These are phyloP conservation scores for Xylariaceae sp. DNA, from an alignment of 2,329 filamentous ascomycete species.

Conservation along the genomic window DNA sequence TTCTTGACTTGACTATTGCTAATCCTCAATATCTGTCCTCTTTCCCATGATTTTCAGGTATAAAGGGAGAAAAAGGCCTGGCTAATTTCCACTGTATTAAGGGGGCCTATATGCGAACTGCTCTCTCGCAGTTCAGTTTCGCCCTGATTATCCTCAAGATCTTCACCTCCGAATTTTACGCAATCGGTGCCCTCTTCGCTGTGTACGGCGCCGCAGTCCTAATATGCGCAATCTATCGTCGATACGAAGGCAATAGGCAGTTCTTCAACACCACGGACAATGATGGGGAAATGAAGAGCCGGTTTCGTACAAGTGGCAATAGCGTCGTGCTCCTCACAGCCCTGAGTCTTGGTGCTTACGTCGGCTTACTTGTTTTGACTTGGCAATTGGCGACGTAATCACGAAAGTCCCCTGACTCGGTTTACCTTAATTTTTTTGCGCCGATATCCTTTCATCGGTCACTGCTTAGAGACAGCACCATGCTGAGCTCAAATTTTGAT, in stretches of 20 bases:
- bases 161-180: slow-evolving; percentile 95
- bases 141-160: slow-evolving; percentile 93
- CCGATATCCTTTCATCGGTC: too few relatives aligned
- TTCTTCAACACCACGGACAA: slow-evolving; percentile 69
- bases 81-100: slow-evolving; percentile 35
- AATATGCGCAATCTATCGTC: slow-evolving; percentile 77
- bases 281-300: slow-evolving; percentile 45
- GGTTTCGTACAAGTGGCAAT: slow-evolving; percentile 63
- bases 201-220: slow-evolving; percentile 85
- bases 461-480: too few relatives aligned
- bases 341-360: slow-evolving; percentile 57
- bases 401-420: too few relatives aligned
- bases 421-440: too few relatives aligned
- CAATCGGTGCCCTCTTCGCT: slow-evolving; percentile 93
- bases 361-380: slow-evolving; percentile 55
- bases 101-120: slow-evolving; percentile 93
- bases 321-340: slow-evolving; percentile 57
- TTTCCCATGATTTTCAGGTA: too few relatives aligned
- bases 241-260: slow-evolving; percentile 88
- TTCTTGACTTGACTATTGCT: too few relatives aligned
- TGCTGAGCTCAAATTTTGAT: too few relatives aligned
- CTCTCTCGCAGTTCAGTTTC: slow-evolving; percentile 92
- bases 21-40: too few relatives aligned
- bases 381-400: slow-evolving; percentile 39
- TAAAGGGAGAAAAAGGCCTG: too few relatives aligned